Evolutionary conservation across 495 filamentous ascomycete genomes (phyloP), one percentile per base, ranked within the genome.

Genomic region (Hypoxylon perforatum): DNA sequence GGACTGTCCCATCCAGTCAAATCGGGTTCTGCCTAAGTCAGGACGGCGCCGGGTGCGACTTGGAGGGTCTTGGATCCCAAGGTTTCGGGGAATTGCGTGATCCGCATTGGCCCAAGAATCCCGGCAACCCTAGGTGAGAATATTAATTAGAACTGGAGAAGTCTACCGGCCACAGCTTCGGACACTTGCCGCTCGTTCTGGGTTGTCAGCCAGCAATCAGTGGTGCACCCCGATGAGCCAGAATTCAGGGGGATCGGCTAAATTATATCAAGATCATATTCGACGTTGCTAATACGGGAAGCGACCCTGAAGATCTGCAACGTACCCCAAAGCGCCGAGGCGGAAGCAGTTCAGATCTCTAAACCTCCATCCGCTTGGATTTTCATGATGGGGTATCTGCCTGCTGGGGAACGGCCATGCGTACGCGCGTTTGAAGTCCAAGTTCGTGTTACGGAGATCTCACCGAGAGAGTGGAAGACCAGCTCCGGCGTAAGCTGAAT

Each of bases 231-330:
- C 49, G 49, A 56, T 25, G 55, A 62, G 65, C 65, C 60, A 56
- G 55, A 63, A 67, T 47, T 54, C 15, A 58, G 57, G 57, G 58
- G 52, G 54, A 45, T 60, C 65, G 65, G 65, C 60, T 69, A 69
- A 69, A 63, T 69, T 44, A 36, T 56, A 56, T 33, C n/a, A 58
- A 22, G n/a, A 63, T 42, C 28, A 8, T 18, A 23, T 22, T 39
- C 59, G 25, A n/a, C 4, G 3, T 38, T 45, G 9, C 49, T 55
- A 28, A 33, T 60, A 54, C 7, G 28, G 60, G 36, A 63, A 64
- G 11, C 50, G 28, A 47, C 54, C 53, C 60, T 63, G 58, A 57
- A 44, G 65, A 69, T 69, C 65, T 63, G 38, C 44, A 59, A 60
- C 38, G 18, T 23, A 46, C 23, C 14, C 50, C 15, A 60, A 49